These are phyloP conservation scores for Mycena alexandri DNA, from an alignment of 768 basidiomycete genomes.

Conservation along the genomic window DNA sequence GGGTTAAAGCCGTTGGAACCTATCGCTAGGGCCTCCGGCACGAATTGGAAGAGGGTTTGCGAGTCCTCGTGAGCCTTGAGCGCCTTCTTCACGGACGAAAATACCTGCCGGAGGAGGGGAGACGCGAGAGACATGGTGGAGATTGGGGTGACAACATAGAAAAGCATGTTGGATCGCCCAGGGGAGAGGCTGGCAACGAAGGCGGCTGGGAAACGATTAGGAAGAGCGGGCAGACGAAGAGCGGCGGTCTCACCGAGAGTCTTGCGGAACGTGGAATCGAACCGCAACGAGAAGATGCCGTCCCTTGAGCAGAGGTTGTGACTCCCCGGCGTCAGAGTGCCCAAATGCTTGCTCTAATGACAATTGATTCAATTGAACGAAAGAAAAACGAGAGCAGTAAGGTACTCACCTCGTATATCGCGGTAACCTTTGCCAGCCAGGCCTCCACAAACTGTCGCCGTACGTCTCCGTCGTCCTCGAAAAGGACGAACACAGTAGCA, in stretches of 20 bases:
- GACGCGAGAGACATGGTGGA: slow-evolving; percentile 74
- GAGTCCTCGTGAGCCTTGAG: slow-evolving; percentile 60
- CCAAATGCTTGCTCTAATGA: slow-evolving; percentile 71
- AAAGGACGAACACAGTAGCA: slow-evolving; percentile 74
- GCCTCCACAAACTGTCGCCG: slow-evolving; percentile 60
- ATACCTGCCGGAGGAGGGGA: slow-evolving; percentile 74
- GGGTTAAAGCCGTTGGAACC: slow-evolving; percentile 59
- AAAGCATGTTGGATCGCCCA: slow-evolving; percentile 58
- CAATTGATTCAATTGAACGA: slow-evolving; percentile 30
- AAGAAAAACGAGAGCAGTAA: slow-evolving; percentile 4
- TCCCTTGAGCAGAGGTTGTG: slow-evolving; percentile 59
- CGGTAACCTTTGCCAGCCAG: slow-evolving; percentile 71
- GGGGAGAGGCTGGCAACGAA: slow-evolving; percentile 61
- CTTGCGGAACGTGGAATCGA: slow-evolving; percentile 78
- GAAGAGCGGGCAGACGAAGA: neutral
- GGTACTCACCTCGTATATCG: slow-evolving; percentile 72
- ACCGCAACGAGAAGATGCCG: slow-evolving; percentile 73
- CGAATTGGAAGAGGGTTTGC: slow-evolving; percentile 77
- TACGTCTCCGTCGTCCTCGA: slow-evolving; percentile 70
- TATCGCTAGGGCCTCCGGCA: slow-evolving; percentile 74
- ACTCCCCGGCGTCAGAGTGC: slow-evolving; percentile 66
- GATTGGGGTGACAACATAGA: slow-evolving; percentile 78
- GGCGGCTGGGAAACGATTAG: slow-evolving; percentile 51
- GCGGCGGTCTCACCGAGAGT: slow-evolving; percentile 60
- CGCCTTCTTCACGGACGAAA: slow-evolving; percentile 72